phyloP scores from a whole-genome alignment of 306 rosid genomes.

The Adenanthera pavonina region DNA sequence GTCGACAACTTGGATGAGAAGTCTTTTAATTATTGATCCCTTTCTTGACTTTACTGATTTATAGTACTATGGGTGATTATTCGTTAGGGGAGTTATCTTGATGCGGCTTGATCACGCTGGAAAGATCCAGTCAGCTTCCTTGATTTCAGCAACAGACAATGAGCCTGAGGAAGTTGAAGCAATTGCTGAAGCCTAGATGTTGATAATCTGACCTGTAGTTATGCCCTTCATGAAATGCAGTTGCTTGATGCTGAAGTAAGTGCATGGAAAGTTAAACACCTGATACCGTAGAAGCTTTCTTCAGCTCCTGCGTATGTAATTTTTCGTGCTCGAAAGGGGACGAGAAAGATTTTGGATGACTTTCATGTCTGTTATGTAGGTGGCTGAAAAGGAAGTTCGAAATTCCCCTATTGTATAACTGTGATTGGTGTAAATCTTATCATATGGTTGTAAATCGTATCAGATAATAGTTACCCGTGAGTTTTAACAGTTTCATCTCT shows the following conservation, averaged over 20 bases:
- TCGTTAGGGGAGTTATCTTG: constrained; percentile 86
- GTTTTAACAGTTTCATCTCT: background rate
- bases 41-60: constrained; percentile 14
- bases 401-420: background rate
- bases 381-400: background rate
- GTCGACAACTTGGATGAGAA: background rate
- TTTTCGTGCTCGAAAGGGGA: constrained; percentile 10
- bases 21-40: background rate
- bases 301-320: background rate
- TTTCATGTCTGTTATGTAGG: background rate
- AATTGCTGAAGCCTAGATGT: constrained; percentile 46
- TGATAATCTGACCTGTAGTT: constrained; percentile 27
- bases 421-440: background rate
- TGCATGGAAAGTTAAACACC: constrained; percentile 6
- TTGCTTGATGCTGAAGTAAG: constrained; percentile 35
- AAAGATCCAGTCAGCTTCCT: constrained; percentile 93
- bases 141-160: constrained; percentile 70
- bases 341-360: background rate
- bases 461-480: background rate
- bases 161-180: constrained; percentile 63
- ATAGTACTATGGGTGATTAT: background rate
- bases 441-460: background rate
- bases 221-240: constrained; percentile 25
- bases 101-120: constrained; percentile 92
- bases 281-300: background rate